Base-by-base conservation (phyloP, 2,329 filamentous ascomycete genomes). In the Torrubiella hemipterigena region DNA sequence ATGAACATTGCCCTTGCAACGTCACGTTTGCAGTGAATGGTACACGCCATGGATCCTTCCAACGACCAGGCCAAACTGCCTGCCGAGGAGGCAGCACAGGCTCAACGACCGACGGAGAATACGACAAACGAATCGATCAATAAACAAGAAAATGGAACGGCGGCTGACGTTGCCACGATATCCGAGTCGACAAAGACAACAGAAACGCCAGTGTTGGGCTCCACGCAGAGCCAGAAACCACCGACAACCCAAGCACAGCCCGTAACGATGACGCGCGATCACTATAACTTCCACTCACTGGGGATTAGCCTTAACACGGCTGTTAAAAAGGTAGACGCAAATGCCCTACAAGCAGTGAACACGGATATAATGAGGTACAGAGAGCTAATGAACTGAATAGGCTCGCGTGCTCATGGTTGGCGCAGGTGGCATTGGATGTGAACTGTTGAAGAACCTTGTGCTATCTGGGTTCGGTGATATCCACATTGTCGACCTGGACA, bases 361-460 rank as follows among this genome's bases (percentile, higher is more conserved):
- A n/a, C n/a, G n/a, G n/a, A n/a, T n/a, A n/a, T n/a, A n/a, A n/a
- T n/a, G n/a, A n/a, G n/a, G n/a, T n/a, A n/a, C n/a, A n/a, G n/a
- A n/a, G n/a, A n/a, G 11, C 17, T 19, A 13, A 25, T 16, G 9
- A n/a, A 4, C 8, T n/a, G 7, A n/a, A 16, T 58, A 94, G 86
- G 73, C 85, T 38, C 81, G 79, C 40, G 80, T 95, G 32, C 69
- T 98, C 36, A 85, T 98, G 67, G 89, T 98, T 35, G 91, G 91
- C 47, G 91, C 91, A 34, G 91, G 91, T 39, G 91, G 91, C 39
- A 98, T 98, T 51, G 91, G 91, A 45, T 98, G 91, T 61, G 91
- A 98, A 61, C 70, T 98, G 7, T 74, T 98, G 41, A 98, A 98
- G 67, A 94, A 96, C 56, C 76, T 98, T 35, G 85, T 89, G 27